phyloP scores from a whole-genome alignment of 192 early-diverging fungal species.

The Podila minutissima region DNA sequence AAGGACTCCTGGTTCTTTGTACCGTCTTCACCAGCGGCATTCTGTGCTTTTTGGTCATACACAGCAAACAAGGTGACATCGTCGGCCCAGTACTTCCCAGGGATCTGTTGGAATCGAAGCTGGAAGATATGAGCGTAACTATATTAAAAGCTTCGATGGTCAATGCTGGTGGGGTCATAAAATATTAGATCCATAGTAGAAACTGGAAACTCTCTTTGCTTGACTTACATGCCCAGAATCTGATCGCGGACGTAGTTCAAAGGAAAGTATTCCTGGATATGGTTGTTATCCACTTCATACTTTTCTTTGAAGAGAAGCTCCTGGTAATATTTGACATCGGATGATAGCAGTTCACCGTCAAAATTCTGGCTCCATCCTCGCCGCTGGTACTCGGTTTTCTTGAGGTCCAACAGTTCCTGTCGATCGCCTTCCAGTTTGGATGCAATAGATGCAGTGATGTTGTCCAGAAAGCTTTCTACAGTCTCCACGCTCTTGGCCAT shows the following conservation, averaged over 20 bases:
- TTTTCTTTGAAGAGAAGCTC: conserved; percentile 76
- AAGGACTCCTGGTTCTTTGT: conserved; percentile 14
- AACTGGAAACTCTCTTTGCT: too few relatives aligned
- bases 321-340: conserved; percentile 82
- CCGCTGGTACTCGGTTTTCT: conserved; percentile 60
- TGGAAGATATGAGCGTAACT: conserved; percentile 81
- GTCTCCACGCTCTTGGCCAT: conserved; percentile 82
- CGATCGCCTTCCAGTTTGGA: conserved; percentile 70
- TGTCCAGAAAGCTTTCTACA: conserved; percentile 73
- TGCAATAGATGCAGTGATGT: conserved; percentile 66
- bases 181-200: too few relatives aligned
- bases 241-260: conserved; percentile 66
- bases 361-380: conserved; percentile 59
- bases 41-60: conserved; percentile 70
- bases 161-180: conserved; percentile 10
- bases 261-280: conserved; percentile 82
- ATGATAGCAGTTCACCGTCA: conserved; percentile 71
- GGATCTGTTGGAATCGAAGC: conserved; percentile 73
- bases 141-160: conserved; percentile 38
- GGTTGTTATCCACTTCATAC: conserved; percentile 80
- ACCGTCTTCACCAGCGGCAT: conserved; percentile 29
- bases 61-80: conserved; percentile 84
- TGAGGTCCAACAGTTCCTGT: conserved; percentile 65
- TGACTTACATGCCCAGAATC: conserved; percentile 42
- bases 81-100: conserved; percentile 73